A percentile compares a stretch with the other conserved stretches of the same genome.
Conservation (phyloP, 2,329 filamentous ascomycete species). For the Venturia carpophila region DNA sequence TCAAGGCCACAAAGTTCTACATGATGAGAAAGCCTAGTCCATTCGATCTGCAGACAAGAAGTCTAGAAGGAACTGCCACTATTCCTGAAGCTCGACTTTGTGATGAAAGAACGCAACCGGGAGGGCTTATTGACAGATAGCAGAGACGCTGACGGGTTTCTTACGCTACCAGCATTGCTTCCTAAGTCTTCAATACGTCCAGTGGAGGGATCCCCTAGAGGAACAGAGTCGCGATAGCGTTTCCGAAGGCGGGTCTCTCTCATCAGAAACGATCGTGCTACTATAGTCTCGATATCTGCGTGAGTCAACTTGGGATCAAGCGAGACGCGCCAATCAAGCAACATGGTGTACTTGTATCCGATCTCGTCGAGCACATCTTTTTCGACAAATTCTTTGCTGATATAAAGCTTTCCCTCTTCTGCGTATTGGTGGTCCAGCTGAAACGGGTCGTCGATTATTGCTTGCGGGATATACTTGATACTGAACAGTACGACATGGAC, state of each 20-base stretch:
- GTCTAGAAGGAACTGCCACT: background rate
- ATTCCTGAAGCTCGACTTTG: conserved; percentile 3
- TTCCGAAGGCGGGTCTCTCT: conserved; percentile 5
- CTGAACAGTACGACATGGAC: conserved; percentile 14
- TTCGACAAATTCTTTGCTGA: conserved; percentile 15
- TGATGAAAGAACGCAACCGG: conserved; percentile 6
- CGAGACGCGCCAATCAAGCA: conserved; percentile 13
- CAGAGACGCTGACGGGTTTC: background rate
- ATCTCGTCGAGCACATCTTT: conserved; percentile 12
- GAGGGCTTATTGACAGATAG: conserved; percentile 7
- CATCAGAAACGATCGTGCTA: conserved; percentile 13
- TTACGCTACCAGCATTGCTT: background rate
- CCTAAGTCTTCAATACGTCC: conserved; percentile 1
- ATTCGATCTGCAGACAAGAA: background rate
- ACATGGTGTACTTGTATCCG: background rate
- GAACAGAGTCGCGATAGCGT: conserved; percentile 3
- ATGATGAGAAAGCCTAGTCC: too few species aligned
- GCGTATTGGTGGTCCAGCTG: conserved; percentile 7
- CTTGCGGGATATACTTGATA: conserved; percentile 15
- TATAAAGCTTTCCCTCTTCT: conserved; percentile 12
- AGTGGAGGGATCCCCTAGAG: too few species aligned
- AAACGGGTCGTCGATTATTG: background rate
- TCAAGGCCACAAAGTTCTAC: too few species aligned
- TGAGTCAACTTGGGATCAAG: conserved; percentile 11
- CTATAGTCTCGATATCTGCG: conserved; percentile 14